Conservation (phyloP, 768 basidiomycete genomes). For the Boletellus emodensis region DNA sequence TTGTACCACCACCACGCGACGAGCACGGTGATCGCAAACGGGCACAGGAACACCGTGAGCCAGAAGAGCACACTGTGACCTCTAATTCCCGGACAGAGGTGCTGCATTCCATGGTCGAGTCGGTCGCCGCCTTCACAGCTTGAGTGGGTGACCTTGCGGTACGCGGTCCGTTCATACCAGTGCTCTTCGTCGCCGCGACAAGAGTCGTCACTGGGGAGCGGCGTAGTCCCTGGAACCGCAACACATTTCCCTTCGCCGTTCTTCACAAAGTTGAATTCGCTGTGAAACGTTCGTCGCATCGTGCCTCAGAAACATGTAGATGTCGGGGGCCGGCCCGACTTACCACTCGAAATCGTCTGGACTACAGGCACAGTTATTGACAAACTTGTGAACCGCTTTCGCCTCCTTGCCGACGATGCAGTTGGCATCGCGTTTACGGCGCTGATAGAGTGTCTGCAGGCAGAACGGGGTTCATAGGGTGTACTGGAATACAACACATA, state of each 20-base stretch:
- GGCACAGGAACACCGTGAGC: slow-evolving; percentile 70
- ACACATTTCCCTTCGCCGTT: slow-evolving; percentile 72
- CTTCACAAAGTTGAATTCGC: slow-evolving; percentile 89
- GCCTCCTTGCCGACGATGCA: slow-evolving; percentile 78
- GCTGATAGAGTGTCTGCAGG: slow-evolving; percentile 81
- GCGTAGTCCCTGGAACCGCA: slow-evolving; percentile 61
- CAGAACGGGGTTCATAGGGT: not conserved
- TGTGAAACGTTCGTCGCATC: slow-evolving; percentile 26
- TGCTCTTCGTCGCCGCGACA: slow-evolving; percentile 63
- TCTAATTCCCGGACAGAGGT: slow-evolving; percentile 78
- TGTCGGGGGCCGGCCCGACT: slow-evolving; percentile 18
- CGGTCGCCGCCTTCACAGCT: slow-evolving; percentile 76
- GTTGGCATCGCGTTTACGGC: slow-evolving; percentile 71
- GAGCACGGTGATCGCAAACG: slow-evolving; percentile 71
- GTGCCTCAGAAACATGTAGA: no score
- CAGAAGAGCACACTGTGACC: slow-evolving; percentile 81
- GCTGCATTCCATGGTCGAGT: slow-evolving; percentile 69
- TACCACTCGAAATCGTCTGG: slow-evolving; percentile 92
- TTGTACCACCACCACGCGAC: slow-evolving; percentile 81
- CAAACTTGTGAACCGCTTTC: slow-evolving; percentile 50
- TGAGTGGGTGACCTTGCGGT: slow-evolving; percentile 88
- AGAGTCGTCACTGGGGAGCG: slow-evolving; percentile 58
- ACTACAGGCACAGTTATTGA: slow-evolving; percentile 71
- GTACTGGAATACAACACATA: not conserved
- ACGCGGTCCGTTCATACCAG: slow-evolving; percentile 94